Evolutionary conservation across 1,284 basidiomycete species (phyloP), one percentile per base, ranked within the genome.

Genomic region (Sanghuangporus weigelae): DNA sequence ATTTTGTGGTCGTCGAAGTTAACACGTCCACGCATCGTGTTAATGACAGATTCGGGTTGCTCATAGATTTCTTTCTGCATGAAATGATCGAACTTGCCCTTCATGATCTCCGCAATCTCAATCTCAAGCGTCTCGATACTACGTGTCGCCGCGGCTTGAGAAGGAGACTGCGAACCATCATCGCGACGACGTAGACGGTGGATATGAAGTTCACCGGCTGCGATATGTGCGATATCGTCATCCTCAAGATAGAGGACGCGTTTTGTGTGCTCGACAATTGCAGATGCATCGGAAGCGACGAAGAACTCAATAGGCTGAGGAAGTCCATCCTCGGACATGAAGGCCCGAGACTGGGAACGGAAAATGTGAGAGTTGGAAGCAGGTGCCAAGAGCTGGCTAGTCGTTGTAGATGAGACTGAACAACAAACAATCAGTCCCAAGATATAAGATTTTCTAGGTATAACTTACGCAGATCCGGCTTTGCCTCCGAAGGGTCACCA

Each of bases 11-110:
- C 87, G 76, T 99, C 97, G 75, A 99, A 99, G 86, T 98, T 99
- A 82, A 99, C 93, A 71, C 97, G 94, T 68, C 97, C 97, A 86
- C 97, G 93, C 97, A 99, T 99, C 59, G 97, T 99, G 85, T 99
- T 99, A 78, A 99, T 95, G 69, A 99, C 97, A 55, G 95, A 98
- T 75, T 99, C 97, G 66, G 96, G 97, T 79, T 99, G 97, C 76
- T 99, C 97, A 84, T 97, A 99, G 73, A 99, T 99, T 78, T 99
- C 97, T 83, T 99, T 99, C 78, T 99, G 96, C 97, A 99, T 99
- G 78, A 99, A 99, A 78, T 97, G 96, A 75, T 96, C 94, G 75
- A 98, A 99, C 76, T 95, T 94, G 75, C 97, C 97, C 85, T 99
- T 99, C 97, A 99, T 99, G 81, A 99, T 99, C 72, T 97, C 97